Evolutionary conservation across 495 filamentous ascomycete genomes (phyloP), one percentile per base, ranked within the genome.

Genomic region (Mytilinidion resinicola): DNA sequence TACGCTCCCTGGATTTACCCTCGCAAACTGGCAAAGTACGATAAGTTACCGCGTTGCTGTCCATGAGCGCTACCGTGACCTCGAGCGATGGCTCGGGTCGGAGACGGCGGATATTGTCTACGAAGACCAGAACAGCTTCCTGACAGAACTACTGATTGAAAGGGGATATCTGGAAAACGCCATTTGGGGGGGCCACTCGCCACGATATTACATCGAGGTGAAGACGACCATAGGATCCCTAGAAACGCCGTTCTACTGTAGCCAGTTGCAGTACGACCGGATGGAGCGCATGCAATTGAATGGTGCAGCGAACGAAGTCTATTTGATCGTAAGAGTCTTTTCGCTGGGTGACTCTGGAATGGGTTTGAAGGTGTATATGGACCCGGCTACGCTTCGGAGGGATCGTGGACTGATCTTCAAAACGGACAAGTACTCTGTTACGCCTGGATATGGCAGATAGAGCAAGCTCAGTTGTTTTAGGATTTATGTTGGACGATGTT

Each of bases 101-200:
- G 53, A 56, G 36, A 56, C 53, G 7, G 53, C 53, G 9, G 53
- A 56, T 35, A 56, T 56, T 56, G 53, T 56, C 38, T 56, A 56
- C 36, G 36, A 46, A 5, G 53, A 56, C 42, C 21, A 37, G 14
- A 7, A 49, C 8, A 34, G 53, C 20, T 8, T 9, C 5, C 42
- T 56, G 36, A 56, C 53, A 7, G 34, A 49, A 10, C 14, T 48
- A n/a, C 53, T 56, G 44, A 49, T 56, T 20, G 17, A 49, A 33
- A 48, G 20, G 41, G 53, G 53, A 33, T 56, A 56, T 51, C 34
- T 56, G 9, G 53, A 21, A 6, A 9, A 6, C 34, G 43, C 42
- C 7, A 46, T 46, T 17, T 56, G 53, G 53, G 21, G 6, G 6
- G 42, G 19, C 53, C 39, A n/a, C 25, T 12, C 9, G 9, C 53